Conservation (phyloP, 2,329 filamentous ascomycete species). For the Dryadomyces sulphureus region DNA sequence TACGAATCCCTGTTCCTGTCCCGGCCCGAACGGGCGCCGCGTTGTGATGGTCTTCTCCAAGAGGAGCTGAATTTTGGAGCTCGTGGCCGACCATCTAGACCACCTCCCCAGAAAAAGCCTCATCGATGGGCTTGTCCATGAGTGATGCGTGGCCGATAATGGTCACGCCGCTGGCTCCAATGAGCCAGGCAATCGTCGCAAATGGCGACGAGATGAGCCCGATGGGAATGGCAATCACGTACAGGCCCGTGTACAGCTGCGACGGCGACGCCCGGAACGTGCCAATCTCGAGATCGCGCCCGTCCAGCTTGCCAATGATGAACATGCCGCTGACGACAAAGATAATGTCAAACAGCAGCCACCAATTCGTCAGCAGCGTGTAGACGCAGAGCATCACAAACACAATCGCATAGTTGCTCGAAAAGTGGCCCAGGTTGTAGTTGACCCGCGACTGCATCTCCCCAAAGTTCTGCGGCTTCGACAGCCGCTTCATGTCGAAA, state of each 20-base stretch:
- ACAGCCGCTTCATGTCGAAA: slow-evolving; percentile 86
- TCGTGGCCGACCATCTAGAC: slow-evolving; percentile 99
- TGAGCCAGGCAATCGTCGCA: slow-evolving; percentile 79
- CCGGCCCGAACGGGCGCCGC: slow-evolving; percentile 29
- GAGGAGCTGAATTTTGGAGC: slow-evolving; percentile 86
- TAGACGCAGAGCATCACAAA: slow-evolving; percentile 96
- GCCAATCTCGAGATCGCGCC: slow-evolving; percentile 76
- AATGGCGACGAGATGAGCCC: slow-evolving; percentile 77
- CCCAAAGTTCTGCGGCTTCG: slow-evolving; percentile 77
- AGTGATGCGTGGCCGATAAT: slow-evolving; percentile 90
- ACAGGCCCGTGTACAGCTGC: slow-evolving; percentile 82
- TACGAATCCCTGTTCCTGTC: not conserved
- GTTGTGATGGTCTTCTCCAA: slow-evolving; percentile 99
- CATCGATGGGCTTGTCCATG: slow-evolving; percentile 98
- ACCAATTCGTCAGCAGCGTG: slow-evolving; percentile 74
- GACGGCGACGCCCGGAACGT: slow-evolving; percentile 71
- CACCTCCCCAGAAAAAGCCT: slow-evolving; percentile 99
- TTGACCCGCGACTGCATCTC: slow-evolving; percentile 87
- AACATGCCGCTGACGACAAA: slow-evolving; percentile 78
- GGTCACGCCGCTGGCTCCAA: slow-evolving; percentile 85
- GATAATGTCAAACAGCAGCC: slow-evolving; percentile 83
- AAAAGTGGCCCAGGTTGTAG: slow-evolving; percentile 95
- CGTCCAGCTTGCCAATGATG: slow-evolving; percentile 79
- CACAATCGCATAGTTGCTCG: slow-evolving; percentile 91
- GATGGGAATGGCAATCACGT: slow-evolving; percentile 71